Evolutionary conservation across 2,329 filamentous ascomycete genomes (phyloP).

Genomic region (Zymoseptoria passerinii): DNA sequence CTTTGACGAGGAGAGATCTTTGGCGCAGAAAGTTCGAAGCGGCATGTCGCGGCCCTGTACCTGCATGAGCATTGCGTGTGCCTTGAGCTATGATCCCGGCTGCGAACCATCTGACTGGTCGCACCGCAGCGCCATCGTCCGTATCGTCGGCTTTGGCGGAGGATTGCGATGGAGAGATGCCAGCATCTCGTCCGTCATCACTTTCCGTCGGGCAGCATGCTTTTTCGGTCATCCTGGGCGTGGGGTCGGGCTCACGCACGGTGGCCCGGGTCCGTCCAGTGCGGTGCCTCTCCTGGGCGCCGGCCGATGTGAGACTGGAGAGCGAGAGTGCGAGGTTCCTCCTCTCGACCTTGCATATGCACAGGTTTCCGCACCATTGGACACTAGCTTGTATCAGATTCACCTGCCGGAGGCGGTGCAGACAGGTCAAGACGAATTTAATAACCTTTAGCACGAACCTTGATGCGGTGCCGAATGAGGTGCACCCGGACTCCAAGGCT

Average conservation of each 20-base stretch:
- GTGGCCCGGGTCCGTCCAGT: neutral
- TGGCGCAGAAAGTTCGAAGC: slow-evolving; percentile 6
- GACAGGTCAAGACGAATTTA: neutral
- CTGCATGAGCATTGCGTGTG: slow-evolving; percentile 11
- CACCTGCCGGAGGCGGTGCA: neutral
- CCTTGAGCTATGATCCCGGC: slow-evolving; percentile 13
- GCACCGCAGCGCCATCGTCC: neutral
- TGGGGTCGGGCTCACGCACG: neutral
- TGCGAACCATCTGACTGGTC: slow-evolving; percentile 14
- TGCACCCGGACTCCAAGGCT: neutral
- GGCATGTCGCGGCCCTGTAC: slow-evolving; percentile 7
- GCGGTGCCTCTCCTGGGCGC: neutral
- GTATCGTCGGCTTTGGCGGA: neutral
- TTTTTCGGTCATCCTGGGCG: neutral
- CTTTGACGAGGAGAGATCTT: slow-evolving; percentile 1
- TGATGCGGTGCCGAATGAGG: neutral
- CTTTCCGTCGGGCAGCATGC: neutral
- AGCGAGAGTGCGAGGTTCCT: neutral
- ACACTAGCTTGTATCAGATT: neutral
- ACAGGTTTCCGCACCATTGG: neutral
- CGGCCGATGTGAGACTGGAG: neutral
- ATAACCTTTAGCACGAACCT: neutral
- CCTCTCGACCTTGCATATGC: neutral
- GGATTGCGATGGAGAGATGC: neutral
- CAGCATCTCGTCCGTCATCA: neutral